These are phyloP conservation scores for Coprinopsis marcescibilis DNA, from an alignment of 768 basidiomycete species.

Conservation along the genomic window DNA sequence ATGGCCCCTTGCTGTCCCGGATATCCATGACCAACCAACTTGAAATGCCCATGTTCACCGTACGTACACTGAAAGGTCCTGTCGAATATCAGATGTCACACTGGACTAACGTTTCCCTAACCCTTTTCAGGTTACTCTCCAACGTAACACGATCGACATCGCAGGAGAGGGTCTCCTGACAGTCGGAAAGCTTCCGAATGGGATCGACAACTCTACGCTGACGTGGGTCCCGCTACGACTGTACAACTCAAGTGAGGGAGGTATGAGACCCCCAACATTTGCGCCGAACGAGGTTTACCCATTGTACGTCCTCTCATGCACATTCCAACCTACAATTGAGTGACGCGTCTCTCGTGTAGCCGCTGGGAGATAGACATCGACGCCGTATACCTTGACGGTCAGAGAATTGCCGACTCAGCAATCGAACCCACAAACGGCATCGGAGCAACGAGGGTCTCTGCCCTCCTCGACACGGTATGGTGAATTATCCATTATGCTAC, in stretches of 20 bases:
- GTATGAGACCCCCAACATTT: constrained; percentile 45
- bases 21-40: constrained; percentile 38
- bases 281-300: constrained; percentile 52
- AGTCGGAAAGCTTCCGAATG: constrained; percentile 54
- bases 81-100: background rate
- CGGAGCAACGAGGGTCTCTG: constrained; percentile 37
- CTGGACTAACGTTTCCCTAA: background rate
- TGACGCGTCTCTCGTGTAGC: constrained; percentile 13
- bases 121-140: constrained; percentile 39
- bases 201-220: constrained; percentile 46
- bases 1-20: constrained; percentile 43
- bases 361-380: constrained; percentile 68
- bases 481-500: background rate
- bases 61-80: constrained; percentile 19
- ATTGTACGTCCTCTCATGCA: constrained; percentile 7
- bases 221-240: constrained; percentile 65
- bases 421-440: constrained; percentile 35
- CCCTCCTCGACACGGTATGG: constrained; percentile 60
- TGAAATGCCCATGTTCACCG: constrained; percentile 45
- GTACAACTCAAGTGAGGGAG: constrained; percentile 50
- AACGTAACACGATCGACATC: constrained; percentile 54
- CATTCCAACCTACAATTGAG: background rate
- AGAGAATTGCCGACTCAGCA: constrained; percentile 45
- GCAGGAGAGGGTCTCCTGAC: constrained; percentile 56
- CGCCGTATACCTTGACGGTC: constrained; percentile 58